A percentile compares a stretch with the other conserved stretches of the same genome.
phyloP scores from a whole-genome alignment of 2,329 filamentous ascomycete species.

The Emmonsiellopsis sp. region DNA sequence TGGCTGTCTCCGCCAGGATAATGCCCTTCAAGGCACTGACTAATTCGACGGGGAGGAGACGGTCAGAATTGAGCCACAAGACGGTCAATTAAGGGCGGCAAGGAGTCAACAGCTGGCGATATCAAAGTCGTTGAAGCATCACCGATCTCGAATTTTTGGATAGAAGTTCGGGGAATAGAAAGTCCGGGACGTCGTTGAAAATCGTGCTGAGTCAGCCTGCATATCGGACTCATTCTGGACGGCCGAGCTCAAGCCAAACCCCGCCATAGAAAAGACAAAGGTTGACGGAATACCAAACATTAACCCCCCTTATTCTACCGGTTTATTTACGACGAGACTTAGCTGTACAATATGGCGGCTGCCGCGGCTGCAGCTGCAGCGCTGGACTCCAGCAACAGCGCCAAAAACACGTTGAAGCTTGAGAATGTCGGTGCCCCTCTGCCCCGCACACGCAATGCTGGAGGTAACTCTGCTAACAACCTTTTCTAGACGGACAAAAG shows the following conservation, averaged over 20 bases:
- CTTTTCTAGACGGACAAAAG: constrained; percentile 67
- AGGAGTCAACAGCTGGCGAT: background rate
- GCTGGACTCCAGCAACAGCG: constrained; percentile 45
- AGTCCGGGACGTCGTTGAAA: background rate
- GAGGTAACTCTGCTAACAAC: constrained; percentile 12
- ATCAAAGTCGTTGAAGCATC: background rate
- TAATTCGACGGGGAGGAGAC: background rate
- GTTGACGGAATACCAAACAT: background rate
- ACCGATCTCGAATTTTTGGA: background rate
- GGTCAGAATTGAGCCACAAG: background rate
- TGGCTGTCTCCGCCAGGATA: constrained; percentile 8
- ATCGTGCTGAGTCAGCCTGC: background rate
- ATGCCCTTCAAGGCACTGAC: constrained; percentile 8
- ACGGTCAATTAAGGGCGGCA: background rate
- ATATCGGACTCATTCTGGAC: too few species aligned
- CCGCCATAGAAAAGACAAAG: background rate
- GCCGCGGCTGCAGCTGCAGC: constrained; percentile 45
- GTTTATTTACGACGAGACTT: background rate
- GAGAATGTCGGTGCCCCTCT: constrained; percentile 42
- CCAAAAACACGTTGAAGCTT: constrained; percentile 56
- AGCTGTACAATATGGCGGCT: constrained; percentile 28
- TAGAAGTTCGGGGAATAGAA: background rate
- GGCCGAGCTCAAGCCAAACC: background rate
- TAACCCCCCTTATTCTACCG: background rate
- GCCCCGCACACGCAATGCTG: constrained; percentile 9